Evolutionary conservation across 2,329 filamentous ascomycete genomes (phyloP), one percentile per base, ranked within the genome.

Genomic region (Cladosporium sphaerospermum): DNA sequence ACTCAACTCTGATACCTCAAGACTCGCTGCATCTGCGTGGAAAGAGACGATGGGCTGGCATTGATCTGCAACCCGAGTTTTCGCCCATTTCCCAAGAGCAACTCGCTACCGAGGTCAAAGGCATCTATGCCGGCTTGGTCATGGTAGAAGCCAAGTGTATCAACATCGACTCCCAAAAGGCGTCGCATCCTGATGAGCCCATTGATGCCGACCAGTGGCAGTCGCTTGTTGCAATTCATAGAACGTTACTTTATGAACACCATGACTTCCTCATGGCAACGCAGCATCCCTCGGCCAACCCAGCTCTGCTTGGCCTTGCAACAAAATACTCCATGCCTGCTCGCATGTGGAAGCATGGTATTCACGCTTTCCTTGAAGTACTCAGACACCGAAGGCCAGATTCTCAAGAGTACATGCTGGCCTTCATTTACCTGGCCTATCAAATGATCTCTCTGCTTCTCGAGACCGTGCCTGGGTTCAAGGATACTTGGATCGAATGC

Each of bases 401-500:
- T 0, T 90, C 87, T 1, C 71, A 90, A 0, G 91, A 96, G 46
- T 87, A 95, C 52, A 96, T 97, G 90, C 73, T 96, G 0, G 83
- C 84, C 0, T 97, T 96, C 52, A 89, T 97, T 0, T 95, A 95
- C 57, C 70, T 92, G 13, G 86, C 90, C 0, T 97, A 96, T 59
- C 86, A 86, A 2, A 95, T 95, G 82, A 89, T 96, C 80, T 86
- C 88, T 0, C 70, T 96, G 0, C 70, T 96, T 0, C 87, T 90
- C 55, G 92, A 97, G 62, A 95, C 88, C 0, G 88, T 96, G 0
- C 84, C 87, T 0, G 77, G 80, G 0, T 96, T 95, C 59, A 81
- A 87, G 49, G 87, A 93, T 54, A 96, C 88, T 0, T 97, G 92
- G 92, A 88, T 95, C 8, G 92, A 96, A 59, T 96, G 91, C 50